phyloP scores from a whole-genome alignment of 2,329 filamentous ascomycete species.

The Madurella mycetomatis region DNA sequence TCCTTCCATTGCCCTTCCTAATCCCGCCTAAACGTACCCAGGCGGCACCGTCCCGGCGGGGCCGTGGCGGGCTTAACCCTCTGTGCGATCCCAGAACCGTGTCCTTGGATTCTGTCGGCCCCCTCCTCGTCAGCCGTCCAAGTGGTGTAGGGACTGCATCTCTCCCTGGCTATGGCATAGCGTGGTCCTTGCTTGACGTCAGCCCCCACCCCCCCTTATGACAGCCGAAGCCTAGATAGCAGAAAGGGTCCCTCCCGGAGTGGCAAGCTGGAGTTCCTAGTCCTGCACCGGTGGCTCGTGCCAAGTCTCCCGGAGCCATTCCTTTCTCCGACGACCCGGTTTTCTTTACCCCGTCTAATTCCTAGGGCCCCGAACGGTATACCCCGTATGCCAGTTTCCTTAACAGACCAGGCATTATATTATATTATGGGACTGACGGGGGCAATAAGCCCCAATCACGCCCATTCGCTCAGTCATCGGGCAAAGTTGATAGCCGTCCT shows the following conservation, averaged over 20 bases:
- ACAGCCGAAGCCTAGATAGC: neutral
- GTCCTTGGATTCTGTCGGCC: conserved; percentile 28
- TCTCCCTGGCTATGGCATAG: conserved; percentile 1
- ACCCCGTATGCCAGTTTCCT: conserved; percentile 15
- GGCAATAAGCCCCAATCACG: conserved; percentile 17
- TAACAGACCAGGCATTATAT: conserved; percentile 13
- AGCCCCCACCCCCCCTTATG: conserved; percentile 14
- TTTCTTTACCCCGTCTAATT: conserved; percentile 16
- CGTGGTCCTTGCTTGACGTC: conserved; percentile 17
- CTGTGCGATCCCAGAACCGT: conserved; percentile 31
- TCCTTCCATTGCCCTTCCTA: conserved; percentile 23
- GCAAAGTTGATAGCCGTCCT: conserved; percentile 9
- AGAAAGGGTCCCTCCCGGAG: neutral
- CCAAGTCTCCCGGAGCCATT: conserved; percentile 17
- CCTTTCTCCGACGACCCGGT: conserved; percentile 20
- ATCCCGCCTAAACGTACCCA: conserved; percentile 23
- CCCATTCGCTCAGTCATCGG: conserved; percentile 10
- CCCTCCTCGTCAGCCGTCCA: conserved; percentile 10
- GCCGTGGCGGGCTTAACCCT: conserved; percentile 24
- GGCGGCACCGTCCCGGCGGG: conserved; percentile 23
- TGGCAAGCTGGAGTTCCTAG: neutral
- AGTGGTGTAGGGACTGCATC: conserved; percentile 15
- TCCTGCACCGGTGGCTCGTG: conserved; percentile 2
- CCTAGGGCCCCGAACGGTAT: conserved; percentile 7
- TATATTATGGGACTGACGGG: conserved; percentile 15